A percentile compares a stretch with the other conserved stretches of the same genome.
phyloP scores from a whole-genome alignment of 768 basidiomycete species.

The Amanita subjunquillea region DNA sequence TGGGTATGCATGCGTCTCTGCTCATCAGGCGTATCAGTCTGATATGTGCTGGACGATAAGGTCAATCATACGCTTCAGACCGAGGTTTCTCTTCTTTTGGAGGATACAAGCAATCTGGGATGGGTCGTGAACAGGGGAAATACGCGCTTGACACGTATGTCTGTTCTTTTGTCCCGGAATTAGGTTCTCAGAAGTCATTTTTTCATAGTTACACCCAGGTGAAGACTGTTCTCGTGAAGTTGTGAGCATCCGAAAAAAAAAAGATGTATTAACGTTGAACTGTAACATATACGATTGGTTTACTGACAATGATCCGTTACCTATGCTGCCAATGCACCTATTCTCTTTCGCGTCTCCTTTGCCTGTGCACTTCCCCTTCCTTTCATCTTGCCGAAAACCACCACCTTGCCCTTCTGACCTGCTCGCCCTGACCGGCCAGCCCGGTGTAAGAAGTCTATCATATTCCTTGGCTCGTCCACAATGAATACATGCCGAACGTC shows the following conservation, averaged over 20 bases:
- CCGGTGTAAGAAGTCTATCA: constrained; percentile 87
- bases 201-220: not conserved
- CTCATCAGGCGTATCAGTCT: not conserved
- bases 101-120: constrained; percentile 12
- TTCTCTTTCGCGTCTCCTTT: constrained; percentile 39
- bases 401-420: constrained; percentile 57
- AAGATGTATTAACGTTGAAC: too few relatives aligned
- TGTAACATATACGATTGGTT: too few relatives aligned
- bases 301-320: not conserved
- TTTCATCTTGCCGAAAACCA: constrained; percentile 63
- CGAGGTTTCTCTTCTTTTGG: constrained; percentile 14
- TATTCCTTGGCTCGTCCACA: constrained; percentile 80
- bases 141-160: constrained; percentile 17
- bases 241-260: not conserved
- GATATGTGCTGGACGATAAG: constrained; percentile 2
- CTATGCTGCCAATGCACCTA: constrained; percentile 13
- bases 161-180: not conserved
- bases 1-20: constrained; percentile 24
- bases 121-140: constrained; percentile 16
- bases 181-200: not conserved
- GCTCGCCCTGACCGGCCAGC: constrained; percentile 80
- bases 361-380: constrained; percentile 50
- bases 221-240: not conserved
- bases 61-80: constrained; percentile 12
- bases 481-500: constrained; percentile 76